A percentile compares a stretch with the other conserved stretches of the same genome.
Evolutionary conservation across 2,329 filamentous ascomycete genomes (phyloP).

Genomic region (Penicillium palitans): DNA sequence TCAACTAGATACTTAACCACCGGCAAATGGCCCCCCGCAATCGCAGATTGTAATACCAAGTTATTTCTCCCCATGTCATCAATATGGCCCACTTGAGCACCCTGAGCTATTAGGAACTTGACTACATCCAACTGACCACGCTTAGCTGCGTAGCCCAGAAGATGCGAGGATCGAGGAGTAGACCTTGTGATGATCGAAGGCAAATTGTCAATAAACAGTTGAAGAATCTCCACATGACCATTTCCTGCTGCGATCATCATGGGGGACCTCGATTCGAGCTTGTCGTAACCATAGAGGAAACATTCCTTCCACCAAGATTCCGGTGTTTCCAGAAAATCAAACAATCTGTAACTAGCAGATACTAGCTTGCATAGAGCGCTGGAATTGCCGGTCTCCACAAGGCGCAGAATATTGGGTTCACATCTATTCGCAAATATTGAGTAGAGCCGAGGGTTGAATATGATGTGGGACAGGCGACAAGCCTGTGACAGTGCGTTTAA

Average conservation of each 20-base stretch:
- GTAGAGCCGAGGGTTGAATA: background rate
- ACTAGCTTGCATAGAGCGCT: background rate
- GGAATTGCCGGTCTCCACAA: background rate
- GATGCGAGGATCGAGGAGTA: background rate
- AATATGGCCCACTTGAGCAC: background rate
- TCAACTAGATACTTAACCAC: background rate
- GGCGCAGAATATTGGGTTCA: background rate
- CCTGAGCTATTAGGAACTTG: background rate
- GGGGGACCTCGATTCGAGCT: background rate
- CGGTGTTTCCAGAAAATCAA: background rate
- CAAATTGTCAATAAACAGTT: background rate
- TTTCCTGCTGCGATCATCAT: background rate
- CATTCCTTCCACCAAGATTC: background rate
- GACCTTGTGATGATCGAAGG: background rate
- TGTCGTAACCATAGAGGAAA: background rate
- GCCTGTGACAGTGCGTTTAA: background rate
- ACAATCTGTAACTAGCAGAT: background rate
- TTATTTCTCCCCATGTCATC: too few relatives aligned
- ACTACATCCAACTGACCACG: background rate
- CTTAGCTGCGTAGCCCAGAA: background rate
- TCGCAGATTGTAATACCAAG: background rate
- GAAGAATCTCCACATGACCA: background rate
- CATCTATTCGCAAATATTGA: background rate
- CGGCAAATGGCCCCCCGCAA: background rate
- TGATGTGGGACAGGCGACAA: background rate